These are phyloP conservation scores for Fusarium nelsonii DNA, from an alignment of 2,329 filamentous ascomycete genomes.

Conservation along the genomic window DNA sequence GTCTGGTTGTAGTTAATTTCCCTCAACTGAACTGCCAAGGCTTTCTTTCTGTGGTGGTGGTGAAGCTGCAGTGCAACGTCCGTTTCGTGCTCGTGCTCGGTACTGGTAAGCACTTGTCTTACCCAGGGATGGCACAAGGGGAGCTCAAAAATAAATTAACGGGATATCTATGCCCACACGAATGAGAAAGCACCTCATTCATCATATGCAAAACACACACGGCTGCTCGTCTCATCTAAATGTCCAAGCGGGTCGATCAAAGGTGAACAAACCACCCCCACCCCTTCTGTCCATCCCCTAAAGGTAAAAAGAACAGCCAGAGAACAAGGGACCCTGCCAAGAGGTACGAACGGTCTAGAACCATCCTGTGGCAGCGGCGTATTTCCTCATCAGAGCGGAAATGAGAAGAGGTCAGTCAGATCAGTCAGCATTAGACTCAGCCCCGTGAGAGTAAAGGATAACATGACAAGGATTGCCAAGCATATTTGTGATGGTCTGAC, in stretches of 20 bases:
- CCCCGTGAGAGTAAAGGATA: neutral
- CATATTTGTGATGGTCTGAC: slow-evolving; percentile 30
- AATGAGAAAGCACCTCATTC: slow-evolving; percentile 3
- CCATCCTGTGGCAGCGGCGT: slow-evolving; percentile 1
- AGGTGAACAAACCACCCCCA: slow-evolving; percentile 5
- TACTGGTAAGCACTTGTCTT: slow-evolving; percentile 12
- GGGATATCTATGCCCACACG: neutral
- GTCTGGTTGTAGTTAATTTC: slow-evolving; percentile 15
- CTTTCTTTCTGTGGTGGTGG: neutral
- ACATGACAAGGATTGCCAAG: slow-evolving; percentile 18
- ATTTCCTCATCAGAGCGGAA: slow-evolving; percentile 20
- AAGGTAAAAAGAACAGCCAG: neutral
- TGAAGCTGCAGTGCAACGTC: slow-evolving; percentile 20
- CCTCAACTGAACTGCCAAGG: slow-evolving; percentile 5
- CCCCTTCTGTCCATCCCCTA: slow-evolving; percentile 18
- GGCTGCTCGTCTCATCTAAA: slow-evolving; percentile 3
- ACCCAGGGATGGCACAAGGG: neutral
- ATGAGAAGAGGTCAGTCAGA: neutral
- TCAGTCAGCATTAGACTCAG: slow-evolving; percentile 25
- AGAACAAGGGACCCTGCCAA: slow-evolving; percentile 34
- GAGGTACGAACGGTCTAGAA: slow-evolving; percentile 32
- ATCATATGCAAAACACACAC: slow-evolving; percentile 17
- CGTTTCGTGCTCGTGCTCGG: slow-evolving; percentile 1
- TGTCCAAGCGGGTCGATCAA: slow-evolving; percentile 31
- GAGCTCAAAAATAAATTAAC: neutral